These are phyloP conservation scores for thale cress (Arabidopsis thaliana) DNA, from an alignment of 345 rosid genomes.

Conservation along the genomic window DNA sequence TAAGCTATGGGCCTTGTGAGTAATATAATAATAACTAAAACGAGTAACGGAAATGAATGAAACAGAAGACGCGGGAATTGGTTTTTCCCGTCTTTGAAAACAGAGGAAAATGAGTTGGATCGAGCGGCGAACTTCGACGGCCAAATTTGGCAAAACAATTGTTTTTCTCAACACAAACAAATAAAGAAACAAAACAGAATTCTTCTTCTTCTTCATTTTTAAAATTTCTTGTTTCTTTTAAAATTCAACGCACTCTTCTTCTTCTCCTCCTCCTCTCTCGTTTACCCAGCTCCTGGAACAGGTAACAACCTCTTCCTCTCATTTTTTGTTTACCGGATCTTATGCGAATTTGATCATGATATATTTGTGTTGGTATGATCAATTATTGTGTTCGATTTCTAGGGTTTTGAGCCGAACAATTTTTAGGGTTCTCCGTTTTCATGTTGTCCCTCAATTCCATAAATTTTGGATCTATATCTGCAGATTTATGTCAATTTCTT, in stretches of 20 bases:
- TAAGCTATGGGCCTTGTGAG: neutral
- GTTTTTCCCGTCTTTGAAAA: neutral
- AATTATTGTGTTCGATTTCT: neutral
- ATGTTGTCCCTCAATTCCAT: neutral
- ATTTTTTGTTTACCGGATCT: no score
- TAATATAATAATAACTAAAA: neutral
- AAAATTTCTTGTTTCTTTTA: neutral
- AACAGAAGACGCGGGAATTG: conserved; percentile 44
- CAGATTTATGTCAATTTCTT: neutral
- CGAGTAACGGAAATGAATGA: conserved; percentile 15
- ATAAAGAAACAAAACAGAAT: neutral
- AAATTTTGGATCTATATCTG: neutral
- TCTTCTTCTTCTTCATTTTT: neutral
- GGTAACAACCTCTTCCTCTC: neutral
- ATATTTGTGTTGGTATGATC: neutral
- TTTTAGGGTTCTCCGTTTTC: neutral
- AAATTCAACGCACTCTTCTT: conserved; percentile 12
- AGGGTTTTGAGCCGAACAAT: neutral
- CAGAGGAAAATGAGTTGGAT: conserved; percentile 42
- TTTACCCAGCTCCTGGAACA: conserved; percentile 29
- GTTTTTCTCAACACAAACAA: conserved; percentile 19
- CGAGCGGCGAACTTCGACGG: conserved; percentile 32
- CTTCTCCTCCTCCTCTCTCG: conserved; percentile 19
- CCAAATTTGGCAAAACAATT: conserved; percentile 43
- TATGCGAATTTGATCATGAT: neutral